Evolutionary conservation across 2,329 filamentous ascomycete species (phyloP), one percentile per base, ranked within the genome.

Genomic region (Aspergillus nomiae): DNA sequence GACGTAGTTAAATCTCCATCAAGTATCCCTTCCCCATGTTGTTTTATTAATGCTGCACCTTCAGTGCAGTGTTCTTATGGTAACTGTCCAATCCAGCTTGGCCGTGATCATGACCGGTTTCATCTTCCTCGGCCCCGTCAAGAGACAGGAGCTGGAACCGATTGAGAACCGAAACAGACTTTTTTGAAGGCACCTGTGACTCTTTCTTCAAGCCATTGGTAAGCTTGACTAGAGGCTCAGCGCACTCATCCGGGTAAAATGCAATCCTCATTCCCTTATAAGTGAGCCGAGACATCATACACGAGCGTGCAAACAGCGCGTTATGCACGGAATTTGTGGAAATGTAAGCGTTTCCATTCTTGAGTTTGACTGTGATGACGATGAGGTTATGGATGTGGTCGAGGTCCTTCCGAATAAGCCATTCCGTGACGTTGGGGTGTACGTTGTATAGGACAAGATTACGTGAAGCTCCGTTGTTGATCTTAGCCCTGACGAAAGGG

Each of bases 361-460:
- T 76, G 74, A 91, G 89, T 9, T 79, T 77, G 51, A 95, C 79
- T 50, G 85, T 85, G 70, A 95, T 82, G 12, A 96, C 85, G 26
- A 89, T 81, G 1, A 96, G 83, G 65, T 92, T 91, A 79, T 94
- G 89, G 64, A 96, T 94, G 73, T 96, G 92, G 28, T 93, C 89
- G 43, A 95, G 83, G 69, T 96, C 90, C 5, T 89, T 84, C 12
- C 90, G 87, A 66, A 96, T 87, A 19, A 79, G 77, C 9, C 85
- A 78, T 67, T 89, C 89, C 0, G 88, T 92, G 67, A 91, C 80
- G 59, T 80, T 84, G 59, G 79, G 79, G 68, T 82, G 82, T 67
- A 85, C 86, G 11, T 84, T 84, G 62, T 85, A 85, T 48, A 96
- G 85, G 24, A 94, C 79, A 43, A 96, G 76, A 70, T 94, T 95